phyloP scores from a whole-genome alignment of 768 basidiomycete species.

The Chalciporus sphaerocephalus region DNA sequence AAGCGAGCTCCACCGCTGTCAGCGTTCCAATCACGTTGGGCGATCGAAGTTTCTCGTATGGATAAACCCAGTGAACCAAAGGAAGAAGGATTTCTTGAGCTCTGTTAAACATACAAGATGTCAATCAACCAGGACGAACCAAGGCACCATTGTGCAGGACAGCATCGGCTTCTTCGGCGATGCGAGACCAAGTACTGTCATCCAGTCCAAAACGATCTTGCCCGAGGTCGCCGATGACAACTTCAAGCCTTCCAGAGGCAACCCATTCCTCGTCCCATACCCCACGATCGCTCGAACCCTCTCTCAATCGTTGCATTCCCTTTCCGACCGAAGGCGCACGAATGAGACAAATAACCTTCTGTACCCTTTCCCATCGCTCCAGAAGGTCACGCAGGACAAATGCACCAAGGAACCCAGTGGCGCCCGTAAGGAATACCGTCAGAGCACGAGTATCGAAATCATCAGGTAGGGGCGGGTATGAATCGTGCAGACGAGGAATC shows the following conservation, averaged over 20 bases:
- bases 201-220: slow-evolving; percentile 70
- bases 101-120: neutral
- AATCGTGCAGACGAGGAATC: slow-evolving; percentile 48
- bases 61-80: slow-evolving; percentile 98
- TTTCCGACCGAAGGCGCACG: slow-evolving; percentile 60
- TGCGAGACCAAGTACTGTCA: slow-evolving; percentile 55
- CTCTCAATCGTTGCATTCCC: slow-evolving; percentile 65
- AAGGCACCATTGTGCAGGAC: slow-evolving; percentile 96
- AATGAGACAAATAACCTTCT: slow-evolving; percentile 90
- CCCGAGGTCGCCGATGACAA: slow-evolving; percentile 80
- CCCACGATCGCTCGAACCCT: slow-evolving; percentile 70
- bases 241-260: slow-evolving; percentile 59
- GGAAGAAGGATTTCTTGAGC: neutral
- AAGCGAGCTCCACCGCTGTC: slow-evolving; percentile 75
- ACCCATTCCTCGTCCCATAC: slow-evolving; percentile 91
- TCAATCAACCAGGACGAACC: slow-evolving; percentile 45
- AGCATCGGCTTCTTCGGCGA: slow-evolving; percentile 72
- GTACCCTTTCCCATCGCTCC: slow-evolving; percentile 52
- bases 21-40: slow-evolving; percentile 93
- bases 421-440: slow-evolving; percentile 92
- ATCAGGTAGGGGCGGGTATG: slow-evolving; percentile 59
- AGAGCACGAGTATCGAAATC: slow-evolving; percentile 51
- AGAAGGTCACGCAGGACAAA: slow-evolving; percentile 85
- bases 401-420: slow-evolving; percentile 94
- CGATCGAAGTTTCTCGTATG: slow-evolving; percentile 86